Evolutionary conservation across 306 rosid genomes (phyloP).

Genomic region (Fragaria nilgerrensis): DNA sequence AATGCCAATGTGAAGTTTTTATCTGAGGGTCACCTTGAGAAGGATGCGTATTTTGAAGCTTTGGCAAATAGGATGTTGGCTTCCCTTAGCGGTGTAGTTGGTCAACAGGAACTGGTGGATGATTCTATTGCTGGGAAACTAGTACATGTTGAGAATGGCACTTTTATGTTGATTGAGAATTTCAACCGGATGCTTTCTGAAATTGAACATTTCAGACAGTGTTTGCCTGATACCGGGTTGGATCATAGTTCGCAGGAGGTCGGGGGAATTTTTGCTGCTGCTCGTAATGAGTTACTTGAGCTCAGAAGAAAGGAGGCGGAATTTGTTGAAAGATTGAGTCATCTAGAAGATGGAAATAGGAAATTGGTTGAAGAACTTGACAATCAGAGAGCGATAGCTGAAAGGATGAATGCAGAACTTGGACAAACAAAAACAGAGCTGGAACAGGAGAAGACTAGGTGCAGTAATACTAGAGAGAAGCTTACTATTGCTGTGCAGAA

Average conservation of each 20-base stretch:
- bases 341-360: slow-evolving; percentile 60
- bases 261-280: slow-evolving; percentile 48
- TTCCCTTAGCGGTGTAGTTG: slow-evolving; percentile 51
- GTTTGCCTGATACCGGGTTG: slow-evolving; percentile 47
- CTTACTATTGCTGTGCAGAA: slow-evolving; percentile 92
- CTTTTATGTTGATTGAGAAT: slow-evolving; percentile 45
- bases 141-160: slow-evolving; percentile 51
- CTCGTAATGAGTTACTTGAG: slow-evolving; percentile 52
- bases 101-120: slow-evolving; percentile 48
- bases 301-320: slow-evolving; percentile 64
- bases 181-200: slow-evolving; percentile 58
- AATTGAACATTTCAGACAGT: slow-evolving; percentile 56
- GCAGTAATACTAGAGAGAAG: slow-evolving; percentile 76
- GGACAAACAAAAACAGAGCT: slow-evolving; percentile 57
- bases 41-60: slow-evolving; percentile 40
- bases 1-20: slow-evolving; percentile 42
- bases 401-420: slow-evolving; percentile 50
- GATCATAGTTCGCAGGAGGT: slow-evolving; percentile 40
- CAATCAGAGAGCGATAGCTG: slow-evolving; percentile 45
- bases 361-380: slow-evolving; percentile 63
- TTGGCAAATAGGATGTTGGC: slow-evolving; percentile 49
- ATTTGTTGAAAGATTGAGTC: slow-evolving; percentile 45
- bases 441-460: slow-evolving; percentile 79
- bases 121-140: slow-evolving; percentile 51
- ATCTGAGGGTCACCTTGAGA: slow-evolving; percentile 37